phyloP scores from a whole-genome alignment of 148 eudicot species.

The Bassia scoparia region DNA sequence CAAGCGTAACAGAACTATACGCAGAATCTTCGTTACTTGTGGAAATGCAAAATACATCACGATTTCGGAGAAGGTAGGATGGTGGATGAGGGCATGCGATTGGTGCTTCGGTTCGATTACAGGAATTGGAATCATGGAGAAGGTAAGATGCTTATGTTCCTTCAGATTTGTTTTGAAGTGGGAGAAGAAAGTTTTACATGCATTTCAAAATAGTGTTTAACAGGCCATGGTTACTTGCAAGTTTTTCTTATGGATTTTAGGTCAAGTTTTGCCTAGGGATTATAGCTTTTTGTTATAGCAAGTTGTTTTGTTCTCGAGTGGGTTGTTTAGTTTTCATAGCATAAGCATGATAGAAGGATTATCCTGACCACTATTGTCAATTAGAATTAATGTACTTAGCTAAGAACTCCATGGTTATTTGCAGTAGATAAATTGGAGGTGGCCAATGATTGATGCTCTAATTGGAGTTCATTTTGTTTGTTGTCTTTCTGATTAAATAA shows the following conservation, averaged over 20 bases:
- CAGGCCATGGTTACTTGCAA: slow-evolving; percentile 10
- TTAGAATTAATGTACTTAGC: too few species aligned
- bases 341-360: neutral
- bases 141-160: neutral
- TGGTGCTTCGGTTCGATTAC: slow-evolving; percentile 18
- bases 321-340: neutral
- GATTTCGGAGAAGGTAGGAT: slow-evolving; percentile 7
- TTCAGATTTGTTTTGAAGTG: slow-evolving; percentile 18
- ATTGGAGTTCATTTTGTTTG: too few species aligned
- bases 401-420: too few species aligned
- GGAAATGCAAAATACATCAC: neutral
- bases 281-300: neutral
- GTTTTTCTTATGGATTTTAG: slow-evolving; percentile 2
- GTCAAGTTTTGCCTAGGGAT: slow-evolving; percentile 21
- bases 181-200: slow-evolving; percentile 17
- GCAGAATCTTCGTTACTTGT: neutral
- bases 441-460: too few species aligned
- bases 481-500: too few species aligned
- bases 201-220: slow-evolving; percentile 5
- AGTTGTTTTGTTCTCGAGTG: slow-evolving; percentile 15
- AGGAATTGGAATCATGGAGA: slow-evolving; percentile 11
- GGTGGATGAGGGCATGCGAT: slow-evolving; percentile 25
- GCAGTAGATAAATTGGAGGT: too few species aligned
- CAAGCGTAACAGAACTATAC: neutral
- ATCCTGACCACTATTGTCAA: neutral